Conservation (phyloP, 306 rosid species). For the Lagenaria siceraria region DNA sequence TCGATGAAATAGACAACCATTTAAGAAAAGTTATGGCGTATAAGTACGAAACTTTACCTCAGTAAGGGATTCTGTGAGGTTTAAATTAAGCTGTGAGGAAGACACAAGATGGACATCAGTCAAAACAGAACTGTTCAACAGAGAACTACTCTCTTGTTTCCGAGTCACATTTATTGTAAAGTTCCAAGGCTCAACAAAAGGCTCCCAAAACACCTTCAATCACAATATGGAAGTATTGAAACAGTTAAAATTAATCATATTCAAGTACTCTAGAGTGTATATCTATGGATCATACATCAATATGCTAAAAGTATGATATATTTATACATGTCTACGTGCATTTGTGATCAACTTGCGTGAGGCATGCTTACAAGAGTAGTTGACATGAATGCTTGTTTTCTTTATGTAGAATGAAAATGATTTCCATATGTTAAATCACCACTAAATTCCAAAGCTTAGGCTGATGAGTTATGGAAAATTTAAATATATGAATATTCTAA, state of each 20-base stretch:
- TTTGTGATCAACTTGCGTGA: not conserved
- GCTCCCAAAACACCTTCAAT: conserved; percentile 85
- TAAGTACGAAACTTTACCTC: conserved; percentile 38
- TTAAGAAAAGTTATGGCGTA: not conserved
- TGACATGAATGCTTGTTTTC: not conserved
- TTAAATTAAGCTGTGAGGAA: conserved; percentile 50
- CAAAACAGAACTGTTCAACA: conserved; percentile 42
- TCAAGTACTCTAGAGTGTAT: not conserved
- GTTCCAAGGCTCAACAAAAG: conserved; percentile 89
- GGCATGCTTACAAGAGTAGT: not conserved
- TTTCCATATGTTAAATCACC: not conserved
- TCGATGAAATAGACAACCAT: not conserved
- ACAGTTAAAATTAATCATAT: conserved; percentile 14
- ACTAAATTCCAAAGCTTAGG: too few relatives aligned
- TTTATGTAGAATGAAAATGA: not conserved
- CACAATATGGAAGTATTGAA: conserved; percentile 12
- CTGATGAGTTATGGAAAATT: too few relatives aligned
- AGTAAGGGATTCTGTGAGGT: conserved; percentile 68
- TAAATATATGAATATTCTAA: too few relatives aligned
- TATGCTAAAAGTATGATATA: not conserved
- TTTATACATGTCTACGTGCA: not conserved
- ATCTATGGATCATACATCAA: not conserved
- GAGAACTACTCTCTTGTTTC: conserved; percentile 47
- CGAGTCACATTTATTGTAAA: conserved; percentile 42
- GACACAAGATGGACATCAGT: conserved; percentile 62